phyloP scores from a whole-genome alignment of 106 monocot genomes.

The Ottelia alismoides region DNA sequence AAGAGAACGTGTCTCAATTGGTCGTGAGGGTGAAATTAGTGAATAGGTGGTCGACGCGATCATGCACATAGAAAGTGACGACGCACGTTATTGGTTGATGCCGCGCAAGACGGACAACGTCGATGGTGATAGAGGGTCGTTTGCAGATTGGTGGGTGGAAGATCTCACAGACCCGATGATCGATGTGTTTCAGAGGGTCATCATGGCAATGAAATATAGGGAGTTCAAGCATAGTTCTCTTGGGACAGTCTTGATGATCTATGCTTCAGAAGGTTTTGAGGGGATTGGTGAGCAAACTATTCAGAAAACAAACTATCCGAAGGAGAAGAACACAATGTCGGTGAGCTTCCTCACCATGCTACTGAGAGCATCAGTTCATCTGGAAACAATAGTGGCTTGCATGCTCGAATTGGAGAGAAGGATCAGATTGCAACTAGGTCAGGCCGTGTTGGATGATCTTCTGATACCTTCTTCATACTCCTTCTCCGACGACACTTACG shows the following conservation, averaged over 20 bases:
- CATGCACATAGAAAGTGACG: conserved; percentile 35
- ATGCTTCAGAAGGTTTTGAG: conserved; percentile 80
- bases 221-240: conserved; percentile 46
- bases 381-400: conserved; percentile 82
- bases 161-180: conserved; percentile 55
- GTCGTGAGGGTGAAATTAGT: conserved; percentile 54
- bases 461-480: conserved; percentile 72
- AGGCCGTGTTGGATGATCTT: conserved; percentile 57
- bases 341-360: conserved; percentile 83
- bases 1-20: conserved; percentile 43
- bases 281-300: conserved; percentile 77
- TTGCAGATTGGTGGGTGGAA: conserved; percentile 80
- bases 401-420: conserved; percentile 71
- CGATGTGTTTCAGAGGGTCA: conserved; percentile 56
- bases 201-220: conserved; percentile 58
- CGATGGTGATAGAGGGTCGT: conserved; percentile 8
- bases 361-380: conserved; percentile 52
- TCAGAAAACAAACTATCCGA: too few relatives aligned
- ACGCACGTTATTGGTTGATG: conserved; percentile 21
- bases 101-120: too few relatives aligned
- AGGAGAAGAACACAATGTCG: conserved; percentile 60
- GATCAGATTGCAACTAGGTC: conserved; percentile 57
- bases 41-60: conserved; percentile 65
- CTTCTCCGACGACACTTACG: conserved; percentile 27
- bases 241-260: conserved; percentile 80